Evolutionary conservation across 2,329 filamentous ascomycete species (phyloP).

Genomic region (Exophiala sp.): DNA sequence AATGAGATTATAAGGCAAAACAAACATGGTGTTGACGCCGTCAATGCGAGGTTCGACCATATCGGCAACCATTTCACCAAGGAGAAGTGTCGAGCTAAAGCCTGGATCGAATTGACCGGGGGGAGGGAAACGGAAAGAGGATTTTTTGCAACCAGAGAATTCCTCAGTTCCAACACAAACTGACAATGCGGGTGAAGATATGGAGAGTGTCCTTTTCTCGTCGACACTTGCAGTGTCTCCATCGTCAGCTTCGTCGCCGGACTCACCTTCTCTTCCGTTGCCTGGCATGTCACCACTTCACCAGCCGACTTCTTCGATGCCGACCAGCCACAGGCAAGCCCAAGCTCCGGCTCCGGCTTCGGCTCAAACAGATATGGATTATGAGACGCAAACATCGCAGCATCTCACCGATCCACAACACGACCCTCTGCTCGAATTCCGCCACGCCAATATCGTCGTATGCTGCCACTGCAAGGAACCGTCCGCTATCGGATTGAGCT

Average conservation of each 20-base stretch:
- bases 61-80: slow-evolving; percentile 56
- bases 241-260: background rate
- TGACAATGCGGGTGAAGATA: background rate
- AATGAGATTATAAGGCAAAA: slow-evolving; percentile 49
- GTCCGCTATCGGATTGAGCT: background rate
- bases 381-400: background rate
- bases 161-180: background rate
- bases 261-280: background rate
- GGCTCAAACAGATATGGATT: background rate
- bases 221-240: too few relatives aligned
- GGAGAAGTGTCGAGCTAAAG: slow-evolving; percentile 22
- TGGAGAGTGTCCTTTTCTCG: background rate
- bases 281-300: background rate
- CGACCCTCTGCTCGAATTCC: background rate
- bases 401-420: background rate
- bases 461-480: slow-evolving; percentile 15
- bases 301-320: background rate
- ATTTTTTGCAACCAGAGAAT: background rate
- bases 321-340: too few relatives aligned
- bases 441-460: background rate
- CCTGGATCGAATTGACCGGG: slow-evolving; percentile 24
- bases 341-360: too few relatives aligned
- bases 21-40: slow-evolving; percentile 49
- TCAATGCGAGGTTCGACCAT: slow-evolving; percentile 62
- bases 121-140: slow-evolving; percentile 9